phyloP scores from a whole-genome alignment of 108 stramenopile genomes.

The Cyclostephanos invisitatus region DNA sequence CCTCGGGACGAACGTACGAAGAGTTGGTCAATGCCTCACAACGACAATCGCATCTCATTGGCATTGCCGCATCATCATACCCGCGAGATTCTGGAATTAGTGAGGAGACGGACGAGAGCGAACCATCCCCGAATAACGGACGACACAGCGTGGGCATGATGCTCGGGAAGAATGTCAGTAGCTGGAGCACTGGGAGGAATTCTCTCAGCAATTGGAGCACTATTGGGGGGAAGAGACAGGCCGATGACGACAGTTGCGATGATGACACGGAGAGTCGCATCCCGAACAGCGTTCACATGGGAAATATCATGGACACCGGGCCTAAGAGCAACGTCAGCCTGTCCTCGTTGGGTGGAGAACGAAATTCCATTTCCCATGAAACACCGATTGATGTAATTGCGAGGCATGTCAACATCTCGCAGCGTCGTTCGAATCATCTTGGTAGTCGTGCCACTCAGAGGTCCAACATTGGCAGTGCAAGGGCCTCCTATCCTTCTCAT shows the following conservation, averaged over 20 bases:
- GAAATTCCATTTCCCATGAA: slow-evolving; percentile 11
- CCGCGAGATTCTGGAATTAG: slow-evolving; percentile 5
- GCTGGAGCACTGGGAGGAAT: slow-evolving; percentile 27
- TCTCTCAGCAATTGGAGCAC: slow-evolving; percentile 34
- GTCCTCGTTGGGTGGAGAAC: slow-evolving; percentile 3
- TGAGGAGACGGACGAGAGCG: slow-evolving; percentile 18
- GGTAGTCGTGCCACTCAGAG: slow-evolving; percentile 15
- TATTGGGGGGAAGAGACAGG: slow-evolving; percentile 9
- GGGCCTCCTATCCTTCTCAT: slow-evolving; percentile 2
- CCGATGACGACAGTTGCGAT: not conserved
- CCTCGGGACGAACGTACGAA: slow-evolving; percentile 37
- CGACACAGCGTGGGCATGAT: slow-evolving; percentile 40
- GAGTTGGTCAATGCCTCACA: slow-evolving; percentile 30
- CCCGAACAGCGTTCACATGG: slow-evolving; percentile 15
- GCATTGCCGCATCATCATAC: not conserved
- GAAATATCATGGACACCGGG: slow-evolving; percentile 7
- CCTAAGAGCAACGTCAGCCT: slow-evolving; percentile 16
- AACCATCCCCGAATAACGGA: slow-evolving; percentile 1
- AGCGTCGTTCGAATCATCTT: slow-evolving; percentile 21
- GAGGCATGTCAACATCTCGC: slow-evolving; percentile 25
- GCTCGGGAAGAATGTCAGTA: slow-evolving; percentile 20
- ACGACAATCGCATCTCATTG: not conserved
- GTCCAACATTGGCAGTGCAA: not conserved
- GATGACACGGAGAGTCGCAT: slow-evolving; percentile 1
- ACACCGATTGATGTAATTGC: slow-evolving; percentile 12